Conservation (phyloP, 2,329 filamentous ascomycete genomes). For the Blastomyces emzantsi region DNA sequence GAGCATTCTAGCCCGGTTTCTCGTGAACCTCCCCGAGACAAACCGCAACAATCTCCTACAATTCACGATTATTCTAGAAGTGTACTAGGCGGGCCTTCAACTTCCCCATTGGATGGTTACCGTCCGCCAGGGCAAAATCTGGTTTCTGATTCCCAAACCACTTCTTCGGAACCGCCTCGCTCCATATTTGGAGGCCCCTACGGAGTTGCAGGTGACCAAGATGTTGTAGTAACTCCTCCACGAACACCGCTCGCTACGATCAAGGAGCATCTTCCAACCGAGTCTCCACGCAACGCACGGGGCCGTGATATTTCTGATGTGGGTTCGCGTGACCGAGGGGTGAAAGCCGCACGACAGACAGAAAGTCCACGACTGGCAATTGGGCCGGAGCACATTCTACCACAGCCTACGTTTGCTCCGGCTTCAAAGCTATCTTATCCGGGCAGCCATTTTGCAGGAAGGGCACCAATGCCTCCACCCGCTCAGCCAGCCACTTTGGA, state of each 20-base stretch:
- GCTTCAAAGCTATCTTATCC: conserved; percentile 1
- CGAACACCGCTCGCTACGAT: conserved; percentile 44
- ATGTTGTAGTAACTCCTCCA: conserved; percentile 26
- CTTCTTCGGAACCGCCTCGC: conserved; percentile 25
- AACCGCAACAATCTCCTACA: background rate
- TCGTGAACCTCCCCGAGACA: background rate
- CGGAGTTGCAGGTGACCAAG: conserved; percentile 19
- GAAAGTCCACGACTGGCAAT: conserved; percentile 31
- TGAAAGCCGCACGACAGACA: conserved; percentile 30
- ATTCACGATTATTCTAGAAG: background rate
- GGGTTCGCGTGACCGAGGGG: conserved; percentile 34
- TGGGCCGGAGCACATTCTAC: conserved; percentile 33
- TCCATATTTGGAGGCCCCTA: conserved; percentile 30
- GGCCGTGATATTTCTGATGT: conserved; percentile 36
- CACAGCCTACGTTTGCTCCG: conserved; percentile 21
- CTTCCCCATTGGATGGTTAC: background rate
- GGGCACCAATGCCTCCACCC: background rate
- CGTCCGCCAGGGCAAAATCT: background rate
- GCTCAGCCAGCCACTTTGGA: conserved; percentile 17
- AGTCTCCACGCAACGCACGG: conserved; percentile 33
- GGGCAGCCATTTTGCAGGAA: conserved; percentile 10
- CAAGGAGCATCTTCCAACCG: conserved; percentile 41
- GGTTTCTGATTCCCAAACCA: conserved; percentile 20
- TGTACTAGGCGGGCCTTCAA: background rate
- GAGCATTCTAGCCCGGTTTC: conserved; percentile 15